phyloP scores from a whole-genome alignment of 2,329 filamentous ascomycete species.

The Claviceps cyperi region DNA sequence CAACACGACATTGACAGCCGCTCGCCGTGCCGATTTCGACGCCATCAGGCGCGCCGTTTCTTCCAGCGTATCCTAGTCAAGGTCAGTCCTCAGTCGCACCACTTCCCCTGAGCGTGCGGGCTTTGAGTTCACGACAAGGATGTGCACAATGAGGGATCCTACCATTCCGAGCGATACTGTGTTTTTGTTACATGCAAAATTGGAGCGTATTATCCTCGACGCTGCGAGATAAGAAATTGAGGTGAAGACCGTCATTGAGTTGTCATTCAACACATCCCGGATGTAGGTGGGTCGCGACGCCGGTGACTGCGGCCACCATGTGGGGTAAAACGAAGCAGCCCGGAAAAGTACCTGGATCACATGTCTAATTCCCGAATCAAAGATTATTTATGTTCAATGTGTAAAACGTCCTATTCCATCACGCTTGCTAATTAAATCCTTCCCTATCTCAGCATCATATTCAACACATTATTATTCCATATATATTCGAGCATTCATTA shows the following conservation, averaged over 20 bases:
- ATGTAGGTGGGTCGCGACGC: neutral
- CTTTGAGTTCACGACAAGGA: neutral
- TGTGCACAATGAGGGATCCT: neutral
- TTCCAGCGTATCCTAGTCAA: conserved; percentile 19
- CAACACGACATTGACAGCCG: conserved; percentile 32
- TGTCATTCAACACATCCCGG: neutral
- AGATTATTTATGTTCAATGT: too few relatives aligned
- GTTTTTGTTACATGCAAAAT: neutral
- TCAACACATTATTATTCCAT: neutral
- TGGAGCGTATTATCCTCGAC: neutral
- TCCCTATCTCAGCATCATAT: neutral
- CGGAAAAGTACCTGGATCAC: too few relatives aligned
- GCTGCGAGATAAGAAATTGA: neutral
- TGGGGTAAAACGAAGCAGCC: neutral
- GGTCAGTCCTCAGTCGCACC: too few relatives aligned
- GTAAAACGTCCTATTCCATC: neutral
- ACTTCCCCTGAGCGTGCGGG: too few relatives aligned
- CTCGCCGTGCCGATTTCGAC: conserved; percentile 36
- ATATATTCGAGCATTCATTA: neutral
- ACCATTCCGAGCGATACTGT: conserved; percentile 1
- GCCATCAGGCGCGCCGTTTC: conserved; percentile 26
- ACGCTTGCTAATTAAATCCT: neutral
- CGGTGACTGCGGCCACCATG: neutral
- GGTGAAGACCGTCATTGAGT: neutral
- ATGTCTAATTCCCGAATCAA: too few relatives aligned